These are phyloP conservation scores for Phaeomoniella chlamydospora DNA, from an alignment of 2,329 filamentous ascomycete genomes.

Conservation along the genomic window DNA sequence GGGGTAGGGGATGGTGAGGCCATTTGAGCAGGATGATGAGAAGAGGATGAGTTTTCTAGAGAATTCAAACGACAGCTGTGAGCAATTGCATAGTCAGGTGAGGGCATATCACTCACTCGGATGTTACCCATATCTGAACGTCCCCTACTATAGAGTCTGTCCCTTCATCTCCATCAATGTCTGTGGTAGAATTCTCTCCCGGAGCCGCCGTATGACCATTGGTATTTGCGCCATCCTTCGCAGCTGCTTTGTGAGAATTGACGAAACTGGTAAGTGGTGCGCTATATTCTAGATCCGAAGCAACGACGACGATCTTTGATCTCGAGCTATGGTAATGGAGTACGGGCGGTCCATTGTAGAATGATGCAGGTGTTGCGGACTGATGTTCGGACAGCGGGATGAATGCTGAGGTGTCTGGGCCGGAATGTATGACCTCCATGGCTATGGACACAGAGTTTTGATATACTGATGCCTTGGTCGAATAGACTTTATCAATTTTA, in stretches of 20 bases:
- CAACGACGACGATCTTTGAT: conserved; percentile 27
- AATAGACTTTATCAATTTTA: too few species aligned
- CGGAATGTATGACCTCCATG: conserved; percentile 27
- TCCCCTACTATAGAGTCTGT: conserved; percentile 14
- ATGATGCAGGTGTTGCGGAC: conserved; percentile 30
- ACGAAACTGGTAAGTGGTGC: conserved; percentile 19
- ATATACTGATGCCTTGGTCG: background rate
- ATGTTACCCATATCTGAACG: conserved; percentile 32
- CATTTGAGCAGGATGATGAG: conserved; percentile 17
- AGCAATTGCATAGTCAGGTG: too few species aligned
- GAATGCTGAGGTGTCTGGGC: conserved; percentile 24
- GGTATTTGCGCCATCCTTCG: conserved; percentile 6
- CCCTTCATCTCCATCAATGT: conserved; percentile 14
- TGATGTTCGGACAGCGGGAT: conserved; percentile 29
- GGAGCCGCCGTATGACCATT: conserved; percentile 4
- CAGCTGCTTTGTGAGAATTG: conserved; percentile 7
- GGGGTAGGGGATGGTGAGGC: conserved; percentile 31
- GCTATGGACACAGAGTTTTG: conserved; percentile 12
- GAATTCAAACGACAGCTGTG: too few species aligned
- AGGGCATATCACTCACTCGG: conserved; percentile 31
- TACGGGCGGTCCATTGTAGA: conserved; percentile 29
- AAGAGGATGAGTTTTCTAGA: conserved; percentile 29
- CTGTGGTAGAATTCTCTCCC: conserved; percentile 3
- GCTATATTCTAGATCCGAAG: conserved; percentile 21
- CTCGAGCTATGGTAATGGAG: conserved; percentile 30